Conservation (phyloP, 306 rosid genomes). For the Castanea crenata region DNA sequence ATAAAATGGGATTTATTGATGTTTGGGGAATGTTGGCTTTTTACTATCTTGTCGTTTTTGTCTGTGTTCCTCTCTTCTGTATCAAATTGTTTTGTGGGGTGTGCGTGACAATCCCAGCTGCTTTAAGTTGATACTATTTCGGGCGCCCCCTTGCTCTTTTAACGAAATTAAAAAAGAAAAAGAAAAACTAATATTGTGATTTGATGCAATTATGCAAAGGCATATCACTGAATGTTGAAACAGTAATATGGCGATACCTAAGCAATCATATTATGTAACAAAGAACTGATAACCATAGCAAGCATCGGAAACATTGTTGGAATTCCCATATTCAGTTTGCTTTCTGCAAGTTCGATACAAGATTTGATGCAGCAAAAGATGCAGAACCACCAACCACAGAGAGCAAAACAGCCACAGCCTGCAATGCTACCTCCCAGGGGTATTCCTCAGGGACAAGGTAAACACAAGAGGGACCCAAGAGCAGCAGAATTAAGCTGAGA, state of each 20-base stretch:
- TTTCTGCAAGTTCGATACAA: constrained; percentile 86
- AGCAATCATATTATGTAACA: not conserved
- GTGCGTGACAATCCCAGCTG: not conserved
- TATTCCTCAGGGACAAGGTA: constrained; percentile 83
- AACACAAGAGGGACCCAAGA: constrained; percentile 73
- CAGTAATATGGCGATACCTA: not conserved
- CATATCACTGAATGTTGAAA: too few species aligned
- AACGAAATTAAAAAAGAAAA: too few species aligned
- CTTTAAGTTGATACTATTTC: not conserved
- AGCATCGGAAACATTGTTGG: not conserved
- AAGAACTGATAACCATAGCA: not conserved
- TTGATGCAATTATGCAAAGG: too few species aligned
- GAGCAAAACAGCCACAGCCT: constrained; percentile 50
- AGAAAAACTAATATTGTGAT: not conserved
- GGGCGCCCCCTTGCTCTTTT: too few species aligned
- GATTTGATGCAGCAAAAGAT: constrained; percentile 77
- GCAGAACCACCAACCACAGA: constrained; percentile 73
- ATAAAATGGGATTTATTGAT: not conserved
- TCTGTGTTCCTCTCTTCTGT: not conserved
- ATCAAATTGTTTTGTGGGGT: not conserved
- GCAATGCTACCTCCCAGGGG: constrained; percentile 51
- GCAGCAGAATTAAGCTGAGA: constrained; percentile 57
- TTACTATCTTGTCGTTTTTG: not conserved
- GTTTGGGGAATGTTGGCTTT: not conserved
- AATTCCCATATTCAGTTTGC: constrained; percentile 26